Conservation (phyloP, 805 yeast genomes). For the Lipomyces anomalus region DNA sequence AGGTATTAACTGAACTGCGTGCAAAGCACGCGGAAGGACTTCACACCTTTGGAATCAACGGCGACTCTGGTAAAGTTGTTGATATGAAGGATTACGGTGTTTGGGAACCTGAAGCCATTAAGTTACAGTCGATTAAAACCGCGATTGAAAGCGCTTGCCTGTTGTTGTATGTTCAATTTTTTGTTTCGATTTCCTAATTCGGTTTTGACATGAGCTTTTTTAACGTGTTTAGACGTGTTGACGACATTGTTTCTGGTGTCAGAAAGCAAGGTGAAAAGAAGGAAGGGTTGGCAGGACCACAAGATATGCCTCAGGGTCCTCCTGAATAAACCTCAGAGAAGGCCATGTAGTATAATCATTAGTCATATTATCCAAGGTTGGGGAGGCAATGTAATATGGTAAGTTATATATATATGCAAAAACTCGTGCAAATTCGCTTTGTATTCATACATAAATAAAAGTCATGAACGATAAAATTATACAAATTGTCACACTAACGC, state of each 20-base stretch:
- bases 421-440: no score
- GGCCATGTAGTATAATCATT: not conserved
- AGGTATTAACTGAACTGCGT: conserved; percentile 81
- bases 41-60: conserved; percentile 85
- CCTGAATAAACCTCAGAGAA: conserved; percentile 2
- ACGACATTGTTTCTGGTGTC: conserved; percentile 95
- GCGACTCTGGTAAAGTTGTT: conserved; percentile 87
- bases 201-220: no score
- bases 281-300: conserved; percentile 9
- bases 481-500: no score
- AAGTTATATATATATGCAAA: no score
- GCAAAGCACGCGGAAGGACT: conserved; percentile 91
- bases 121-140: conserved; percentile 95
- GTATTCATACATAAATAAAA: no score
- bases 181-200: no score
- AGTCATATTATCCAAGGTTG: not conserved
- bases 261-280: conserved; percentile 41
- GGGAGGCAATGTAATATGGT: not conserved
- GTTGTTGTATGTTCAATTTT: conserved; percentile 78
- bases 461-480: no score
- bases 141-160: conserved; percentile 95
- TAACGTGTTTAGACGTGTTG: no score
- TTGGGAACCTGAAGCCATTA: conserved; percentile 99
- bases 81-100: conserved; percentile 95
- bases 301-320: no score